Evolutionary conservation across 306 rosid genomes (phyloP).

Genomic region (Glycine soja): DNA sequence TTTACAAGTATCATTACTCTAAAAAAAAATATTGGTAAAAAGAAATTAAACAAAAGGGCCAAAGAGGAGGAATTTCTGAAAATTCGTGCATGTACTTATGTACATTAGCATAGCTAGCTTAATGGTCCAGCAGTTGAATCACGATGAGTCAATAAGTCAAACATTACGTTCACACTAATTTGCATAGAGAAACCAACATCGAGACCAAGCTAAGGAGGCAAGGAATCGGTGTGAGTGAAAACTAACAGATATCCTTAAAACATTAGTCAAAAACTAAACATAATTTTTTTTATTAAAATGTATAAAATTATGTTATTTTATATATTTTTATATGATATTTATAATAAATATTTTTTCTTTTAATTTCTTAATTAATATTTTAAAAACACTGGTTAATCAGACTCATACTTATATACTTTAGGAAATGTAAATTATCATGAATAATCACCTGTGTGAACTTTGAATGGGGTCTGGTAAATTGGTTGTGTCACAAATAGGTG

Average conservation of each 20-base stretch:
- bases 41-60: not conserved
- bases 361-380: too few species aligned
- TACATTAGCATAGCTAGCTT: conserved; percentile 19
- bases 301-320: too few species aligned
- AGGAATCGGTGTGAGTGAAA: not conserved
- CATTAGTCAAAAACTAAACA: too few species aligned
- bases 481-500: not conserved
- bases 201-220: not conserved
- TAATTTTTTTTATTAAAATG: too few species aligned
- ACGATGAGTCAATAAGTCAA: conserved; percentile 8
- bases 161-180: conserved; percentile 33
- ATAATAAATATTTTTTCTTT: too few species aligned
- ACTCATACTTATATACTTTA: not conserved
- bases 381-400: too few species aligned
- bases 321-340: too few species aligned
- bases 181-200: conserved; percentile 8
- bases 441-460: conserved; percentile 53
- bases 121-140: conserved; percentile 33
- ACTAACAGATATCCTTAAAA: too few species aligned
- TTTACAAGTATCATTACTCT: not conserved
- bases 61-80: conserved; percentile 45
- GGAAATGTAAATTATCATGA: not conserved
- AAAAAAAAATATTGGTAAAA: not conserved
- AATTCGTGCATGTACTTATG: conserved; percentile 40
- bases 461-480: conserved; percentile 45